Evolutionary conservation across 108 stramenopile genomes (phyloP).

Genomic region (Cylindrotheca closterium): DNA sequence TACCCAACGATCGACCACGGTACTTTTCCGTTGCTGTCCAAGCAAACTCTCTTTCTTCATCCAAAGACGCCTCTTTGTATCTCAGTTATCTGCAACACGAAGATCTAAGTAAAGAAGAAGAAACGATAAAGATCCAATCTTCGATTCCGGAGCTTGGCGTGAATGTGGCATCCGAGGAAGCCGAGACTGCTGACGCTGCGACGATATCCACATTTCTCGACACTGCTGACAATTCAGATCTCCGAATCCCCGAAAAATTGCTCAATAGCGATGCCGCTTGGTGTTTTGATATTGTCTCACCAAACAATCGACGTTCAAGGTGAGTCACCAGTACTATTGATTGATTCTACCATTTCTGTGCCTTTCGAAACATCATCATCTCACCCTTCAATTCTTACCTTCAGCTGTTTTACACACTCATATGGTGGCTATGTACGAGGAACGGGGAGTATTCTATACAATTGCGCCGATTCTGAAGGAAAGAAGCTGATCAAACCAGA

Average conservation of each 20-base stretch:
- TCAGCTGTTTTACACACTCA: slow-evolving; percentile 84
- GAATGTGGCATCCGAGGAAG: background rate
- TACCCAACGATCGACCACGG: slow-evolving; percentile 90
- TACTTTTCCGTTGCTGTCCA: slow-evolving; percentile 61
- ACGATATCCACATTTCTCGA: slow-evolving; percentile 34
- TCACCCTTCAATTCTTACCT: slow-evolving; percentile 30
- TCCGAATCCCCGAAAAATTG: slow-evolving; percentile 56
- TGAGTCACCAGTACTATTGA: background rate
- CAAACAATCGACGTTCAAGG: slow-evolving; percentile 1
- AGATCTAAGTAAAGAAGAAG: background rate
- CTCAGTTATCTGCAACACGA: background rate
- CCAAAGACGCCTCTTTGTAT: background rate
- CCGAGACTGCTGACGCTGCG: slow-evolving; percentile 3
- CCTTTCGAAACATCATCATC: too few relatives aligned
- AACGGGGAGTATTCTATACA: slow-evolving; percentile 84
- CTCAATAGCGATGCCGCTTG: slow-evolving; percentile 62
- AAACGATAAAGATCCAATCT: slow-evolving; percentile 3
- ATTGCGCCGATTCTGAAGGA: slow-evolving; percentile 9
- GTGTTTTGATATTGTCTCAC: slow-evolving; percentile 88
- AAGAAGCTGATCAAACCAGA: slow-evolving; percentile 49
- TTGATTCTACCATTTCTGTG: background rate
- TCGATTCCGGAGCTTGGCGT: slow-evolving; percentile 25
- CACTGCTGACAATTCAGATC: slow-evolving; percentile 14
- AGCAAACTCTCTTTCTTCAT: background rate
- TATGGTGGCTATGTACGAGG: slow-evolving; percentile 83